Percentiles rank a stretch among this genome's conserved stretches.
Conservation (phyloP, 2,329 filamentous ascomycete genomes). For the Cytospora schulzeri region DNA sequence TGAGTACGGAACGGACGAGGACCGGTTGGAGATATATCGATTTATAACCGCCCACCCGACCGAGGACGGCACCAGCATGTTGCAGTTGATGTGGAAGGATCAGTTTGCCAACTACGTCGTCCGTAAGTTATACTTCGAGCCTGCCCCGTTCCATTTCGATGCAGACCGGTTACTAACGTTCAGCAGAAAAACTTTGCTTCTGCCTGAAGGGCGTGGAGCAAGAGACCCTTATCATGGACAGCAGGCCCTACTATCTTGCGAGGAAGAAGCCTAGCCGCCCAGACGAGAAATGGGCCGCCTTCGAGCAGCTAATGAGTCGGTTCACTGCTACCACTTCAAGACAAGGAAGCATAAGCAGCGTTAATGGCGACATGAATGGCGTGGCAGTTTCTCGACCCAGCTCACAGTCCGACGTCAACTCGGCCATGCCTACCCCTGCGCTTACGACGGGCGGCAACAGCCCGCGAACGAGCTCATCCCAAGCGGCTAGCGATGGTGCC, state of each 20-base stretch:
- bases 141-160: background rate
- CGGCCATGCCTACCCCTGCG: conserved; percentile 63
- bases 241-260: conserved; percentile 62
- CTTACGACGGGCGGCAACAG: conserved; percentile 71
- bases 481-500: conserved; percentile 64
- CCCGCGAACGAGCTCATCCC: conserved; percentile 66
- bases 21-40: conserved; percentile 69
- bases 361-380: conserved; percentile 25
- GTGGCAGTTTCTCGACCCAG: conserved; percentile 39
- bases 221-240: conserved; percentile 61
- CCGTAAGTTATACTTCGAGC: conserved; percentile 63
- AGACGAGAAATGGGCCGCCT: conserved; percentile 59
- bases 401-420: conserved; percentile 50
- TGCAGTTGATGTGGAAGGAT: conserved; percentile 82
- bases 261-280: conserved; percentile 66
- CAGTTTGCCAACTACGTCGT: conserved; percentile 96
- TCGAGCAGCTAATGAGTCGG: conserved; percentile 56
- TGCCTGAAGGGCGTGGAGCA: conserved; percentile 63
- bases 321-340: conserved; percentile 33
- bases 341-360: conserved; percentile 31
- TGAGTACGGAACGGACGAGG: conserved; percentile 66
- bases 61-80: conserved; percentile 64
- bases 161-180: conserved; percentile 30
- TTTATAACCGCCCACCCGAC: conserved; percentile 61
- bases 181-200: conserved; percentile 75